Base-by-base conservation (phyloP, 371 early-diverging fungal genomes). In the Mortierella sp. region DNA sequence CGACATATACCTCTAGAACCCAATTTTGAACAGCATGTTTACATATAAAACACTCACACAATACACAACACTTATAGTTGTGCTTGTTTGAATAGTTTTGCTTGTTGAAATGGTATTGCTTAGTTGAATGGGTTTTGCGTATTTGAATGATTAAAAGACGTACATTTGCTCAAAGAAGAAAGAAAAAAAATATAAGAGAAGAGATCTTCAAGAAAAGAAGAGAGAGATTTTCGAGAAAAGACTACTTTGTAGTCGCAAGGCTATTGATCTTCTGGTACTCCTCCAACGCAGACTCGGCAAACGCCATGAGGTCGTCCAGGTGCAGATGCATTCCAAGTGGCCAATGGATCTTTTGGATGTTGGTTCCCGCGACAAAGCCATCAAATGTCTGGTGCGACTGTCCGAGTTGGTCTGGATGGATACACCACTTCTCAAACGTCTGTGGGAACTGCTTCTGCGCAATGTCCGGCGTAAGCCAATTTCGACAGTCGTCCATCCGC, bases 1-100 rank as follows among this genome's bases (percentile, higher is more conserved):
- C 47, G 83, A 82, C 50, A 82, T 82, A 50, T 82, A 82, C 63
- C 41, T 82, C 29, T 82, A 63, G 63, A n/a, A n/a, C n/a, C n/a
- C n/a, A n/a, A n/a, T 13, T 19, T 10, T 58, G 16, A 24, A 10
- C 19, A n/a, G n/a, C n/a, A n/a, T n/a, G n/a, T n/a, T n/a, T n/a
- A n/a, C n/a, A n/a, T 45, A 66, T 66, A 53, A 76, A 58, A 50
- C 44, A 37, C 22, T 71, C 39, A 24, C 26, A n/a, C 5, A 63
- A 44, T 4, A 70, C 61, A 63, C 22, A 61, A 40, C 1, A 50
- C 1, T n/a, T n/a, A n/a, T n/a, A n/a, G n/a, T n/a, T n/a, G n/a
- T n/a, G n/a, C n/a, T n/a, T n/a, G n/a, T n/a, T n/a, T n/a, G n/a
- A n/a, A n/a, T n/a, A n/a, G n/a, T n/a, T n/a, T n/a, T n/a, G n/a